Evolutionary conservation across 2,329 filamentous ascomycete species (phyloP), one percentile per base, ranked within the genome.

Genomic region (Triangularia setosa): DNA sequence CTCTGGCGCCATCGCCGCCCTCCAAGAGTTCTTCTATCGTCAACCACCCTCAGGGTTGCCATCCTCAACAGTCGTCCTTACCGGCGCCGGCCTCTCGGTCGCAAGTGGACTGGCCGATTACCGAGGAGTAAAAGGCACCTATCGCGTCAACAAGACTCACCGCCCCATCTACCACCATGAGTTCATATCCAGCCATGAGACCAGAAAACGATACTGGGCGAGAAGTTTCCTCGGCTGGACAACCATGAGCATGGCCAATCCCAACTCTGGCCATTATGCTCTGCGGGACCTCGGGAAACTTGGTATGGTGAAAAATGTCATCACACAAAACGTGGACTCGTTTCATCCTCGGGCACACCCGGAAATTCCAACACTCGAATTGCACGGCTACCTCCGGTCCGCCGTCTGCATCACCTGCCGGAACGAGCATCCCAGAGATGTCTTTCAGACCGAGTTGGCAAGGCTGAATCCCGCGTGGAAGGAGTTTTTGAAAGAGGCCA

Each of bases 261-360:
- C 94, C 12, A 98, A 98, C 73, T 79, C 81, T 2, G 88, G 88
- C 1, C 95, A 99, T 78, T 83, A 85, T 74, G 92, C 93, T 1
- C 85, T 98, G 63, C 83, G 85, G 60, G 83, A 89, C 68, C 80
- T 98, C 35, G 90, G 87, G 2, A 77, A 83, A 4, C 79, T 95
- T 69, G 93, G 93, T 2, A 78, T 93, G 58, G 81, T 97, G 52
- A 85, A 84, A 64, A 86, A 81, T 61, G 91, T 97, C 65, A 87
- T 99, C 70, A 98, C 95, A 48, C 95, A 99, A 75, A 98, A 98
- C 74, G 95, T 99, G 60, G 95, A 99, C 78, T 97, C 93, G 2
- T 96, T 99, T 75, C 95, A 99, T 76, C 81, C 84, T 2, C 79
- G 79, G 65, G 90, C 92, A 0, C 93, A 97, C 75, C 91, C 93